Conservation (phyloP, 2,329 filamentous ascomycete species). For the Remersonia thermophila region DNA sequence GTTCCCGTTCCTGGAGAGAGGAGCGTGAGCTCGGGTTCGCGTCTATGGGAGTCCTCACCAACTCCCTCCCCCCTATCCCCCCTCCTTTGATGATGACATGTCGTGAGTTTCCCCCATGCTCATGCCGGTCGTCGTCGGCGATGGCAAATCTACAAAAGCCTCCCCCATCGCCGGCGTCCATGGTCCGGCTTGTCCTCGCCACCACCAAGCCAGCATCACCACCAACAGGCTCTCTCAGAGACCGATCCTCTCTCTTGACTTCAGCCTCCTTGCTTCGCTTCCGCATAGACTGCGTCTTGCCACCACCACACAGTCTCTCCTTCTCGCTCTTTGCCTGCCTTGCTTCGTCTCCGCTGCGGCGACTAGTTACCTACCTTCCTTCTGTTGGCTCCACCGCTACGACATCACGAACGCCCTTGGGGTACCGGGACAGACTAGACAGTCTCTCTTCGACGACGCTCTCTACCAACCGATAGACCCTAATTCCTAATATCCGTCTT, state of each 20-base stretch:
- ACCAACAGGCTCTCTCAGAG: conserved; percentile 2
- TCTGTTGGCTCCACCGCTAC: too few species aligned
- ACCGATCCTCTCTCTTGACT: conserved; percentile 17
- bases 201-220: conserved; percentile 11
- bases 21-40: background rate
- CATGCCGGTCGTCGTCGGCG: conserved; percentile 1
- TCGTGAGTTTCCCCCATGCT: too few species aligned
- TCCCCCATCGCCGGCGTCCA: conserved; percentile 8
- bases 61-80: too few species aligned
- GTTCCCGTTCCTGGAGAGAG: too few species aligned
- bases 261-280: conserved; percentile 13
- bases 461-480: too few species aligned
- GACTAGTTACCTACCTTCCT: background rate
- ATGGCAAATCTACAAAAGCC: conserved; percentile 20
- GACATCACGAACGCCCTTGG: too few species aligned
- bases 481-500: too few species aligned
- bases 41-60: too few species aligned
- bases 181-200: conserved; percentile 5
- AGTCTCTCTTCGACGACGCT: too few species aligned
- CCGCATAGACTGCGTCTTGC: conserved; percentile 13
- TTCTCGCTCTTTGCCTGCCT: conserved; percentile 5
- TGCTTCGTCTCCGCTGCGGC: conserved; percentile 1
- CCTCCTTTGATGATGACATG: too few species aligned
- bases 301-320: background rate
- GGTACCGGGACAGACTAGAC: too few species aligned